These are phyloP conservation scores for Coriaria nepalensis DNA, from an alignment of 306 rosid genomes.

Conservation along the genomic window DNA sequence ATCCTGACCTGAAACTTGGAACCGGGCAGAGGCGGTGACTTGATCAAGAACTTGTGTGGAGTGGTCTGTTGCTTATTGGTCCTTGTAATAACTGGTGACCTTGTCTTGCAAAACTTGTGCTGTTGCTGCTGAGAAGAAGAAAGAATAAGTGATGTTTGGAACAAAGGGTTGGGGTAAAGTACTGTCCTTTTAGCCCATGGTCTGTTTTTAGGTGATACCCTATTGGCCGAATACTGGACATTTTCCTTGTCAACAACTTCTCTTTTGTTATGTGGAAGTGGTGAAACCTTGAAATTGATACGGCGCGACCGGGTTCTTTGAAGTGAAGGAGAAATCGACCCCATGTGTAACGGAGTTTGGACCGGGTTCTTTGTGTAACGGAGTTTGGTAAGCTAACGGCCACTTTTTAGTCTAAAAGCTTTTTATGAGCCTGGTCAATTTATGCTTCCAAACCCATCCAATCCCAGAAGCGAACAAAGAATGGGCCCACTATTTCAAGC, in stretches of 20 bases:
- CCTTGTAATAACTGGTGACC: conserved; percentile 62
- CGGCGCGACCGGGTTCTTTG: conserved; percentile 64
- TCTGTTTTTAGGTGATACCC: conserved; percentile 70
- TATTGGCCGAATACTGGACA: conserved; percentile 40
- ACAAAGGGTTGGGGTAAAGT: conserved; percentile 89
- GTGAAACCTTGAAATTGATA: conserved; percentile 79
- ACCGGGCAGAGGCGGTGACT: conserved; percentile 45
- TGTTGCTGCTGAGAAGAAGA: conserved; percentile 13
- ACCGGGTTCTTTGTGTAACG: too few species aligned
- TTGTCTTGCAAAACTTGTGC: conserved; percentile 54
- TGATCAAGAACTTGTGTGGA: conserved; percentile 76
- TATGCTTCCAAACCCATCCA: conserved; percentile 3
- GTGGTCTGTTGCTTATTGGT: conserved; percentile 24
- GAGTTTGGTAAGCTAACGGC: conserved; percentile 71
- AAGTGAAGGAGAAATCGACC: conserved; percentile 34
- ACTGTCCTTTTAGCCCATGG: conserved; percentile 84
- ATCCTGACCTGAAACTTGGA: conserved; percentile 51
- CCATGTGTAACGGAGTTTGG: too few species aligned
- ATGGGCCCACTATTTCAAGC: neutral
- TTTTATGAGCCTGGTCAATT: conserved; percentile 5
- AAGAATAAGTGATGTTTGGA: conserved; percentile 34
- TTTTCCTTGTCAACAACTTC: conserved; percentile 45
- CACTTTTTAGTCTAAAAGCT: conserved; percentile 15
- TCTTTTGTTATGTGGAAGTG: conserved; percentile 46
- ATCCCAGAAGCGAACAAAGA: neutral